Conservation (phyloP, 202 grass and related monocot species). For the Cymbopogon flexuosus region DNA sequence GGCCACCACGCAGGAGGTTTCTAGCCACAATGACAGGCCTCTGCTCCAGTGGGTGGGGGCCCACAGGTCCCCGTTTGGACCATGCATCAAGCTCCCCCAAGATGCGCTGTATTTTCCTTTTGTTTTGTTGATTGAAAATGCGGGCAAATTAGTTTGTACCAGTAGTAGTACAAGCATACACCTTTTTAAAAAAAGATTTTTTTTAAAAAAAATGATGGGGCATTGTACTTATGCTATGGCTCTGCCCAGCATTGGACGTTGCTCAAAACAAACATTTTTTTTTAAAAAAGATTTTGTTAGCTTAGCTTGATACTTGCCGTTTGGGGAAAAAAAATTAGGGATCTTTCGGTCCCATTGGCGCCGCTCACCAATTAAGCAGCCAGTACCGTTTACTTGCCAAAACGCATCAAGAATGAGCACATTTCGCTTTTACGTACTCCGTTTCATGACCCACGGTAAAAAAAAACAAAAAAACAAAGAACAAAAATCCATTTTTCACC, state of each 20-base stretch:
- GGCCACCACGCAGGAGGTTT: background rate
- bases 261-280: background rate
- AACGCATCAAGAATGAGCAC: background rate
- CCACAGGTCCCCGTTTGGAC: too few species aligned
- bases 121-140: background rate
- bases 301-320: background rate
- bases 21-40: background rate
- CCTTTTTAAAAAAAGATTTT: too few species aligned
- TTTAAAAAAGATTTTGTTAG: background rate
- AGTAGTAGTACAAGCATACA: too few species aligned
- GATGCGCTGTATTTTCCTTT: too few species aligned
- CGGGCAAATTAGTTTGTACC: background rate
- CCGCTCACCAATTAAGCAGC: background rate
- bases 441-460: background rate
- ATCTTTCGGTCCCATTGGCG: background rate
- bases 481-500: background rate
- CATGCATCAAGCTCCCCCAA: too few species aligned
- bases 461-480: background rate
- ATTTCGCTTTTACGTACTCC: background rate
- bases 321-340: too few species aligned
- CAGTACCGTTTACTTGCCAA: background rate
- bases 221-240: background rate
- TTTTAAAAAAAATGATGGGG: too few species aligned
- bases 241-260: background rate
- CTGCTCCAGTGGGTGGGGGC: too few species aligned